phyloP scores from a whole-genome alignment of 495 filamentous ascomycete genomes.

The Neurospora sp. region DNA sequence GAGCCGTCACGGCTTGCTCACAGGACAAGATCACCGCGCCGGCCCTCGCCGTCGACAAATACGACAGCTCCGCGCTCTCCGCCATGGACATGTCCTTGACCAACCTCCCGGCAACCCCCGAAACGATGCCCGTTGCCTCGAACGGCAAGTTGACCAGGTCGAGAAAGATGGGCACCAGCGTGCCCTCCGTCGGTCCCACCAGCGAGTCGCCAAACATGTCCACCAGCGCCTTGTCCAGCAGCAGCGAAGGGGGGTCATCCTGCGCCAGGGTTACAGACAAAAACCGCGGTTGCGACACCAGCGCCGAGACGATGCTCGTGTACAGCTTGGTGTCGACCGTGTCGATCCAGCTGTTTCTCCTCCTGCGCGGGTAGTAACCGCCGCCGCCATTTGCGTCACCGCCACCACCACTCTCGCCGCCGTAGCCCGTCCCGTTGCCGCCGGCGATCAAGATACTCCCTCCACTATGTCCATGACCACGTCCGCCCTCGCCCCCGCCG shows the following conservation, averaged over 20 bases:
- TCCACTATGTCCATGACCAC: neutral
- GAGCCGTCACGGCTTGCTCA: conserved; percentile 58
- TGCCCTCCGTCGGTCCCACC: conserved; percentile 69
- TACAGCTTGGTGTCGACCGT: conserved; percentile 53
- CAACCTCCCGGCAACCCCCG: conserved; percentile 75
- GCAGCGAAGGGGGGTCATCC: conserved; percentile 71
- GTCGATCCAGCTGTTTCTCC: conserved; percentile 33
- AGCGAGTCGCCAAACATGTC: conserved; percentile 56
- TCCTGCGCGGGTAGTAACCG: neutral
- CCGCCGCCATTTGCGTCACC: conserved; percentile 16
- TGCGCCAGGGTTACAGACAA: conserved; percentile 78
- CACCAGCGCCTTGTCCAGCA: conserved; percentile 68
- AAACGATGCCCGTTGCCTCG: conserved; percentile 89
- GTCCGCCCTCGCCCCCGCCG: conserved; percentile 9
- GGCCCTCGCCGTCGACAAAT: conserved; percentile 78
- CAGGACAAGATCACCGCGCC: conserved; percentile 81
- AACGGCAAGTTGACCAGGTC: conserved; percentile 73
- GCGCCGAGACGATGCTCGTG: conserved; percentile 54
- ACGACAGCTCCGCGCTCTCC: conserved; percentile 75
- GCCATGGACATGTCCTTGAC: conserved; percentile 46
- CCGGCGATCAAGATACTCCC: neutral
- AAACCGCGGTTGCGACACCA: conserved; percentile 68
- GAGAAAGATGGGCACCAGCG: conserved; percentile 80
- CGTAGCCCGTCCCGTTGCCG: conserved; percentile 5
- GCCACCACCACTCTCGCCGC: neutral